Base-by-base conservation (phyloP, 176 grass and related monocot species). In the Carex cristatella region DNA sequence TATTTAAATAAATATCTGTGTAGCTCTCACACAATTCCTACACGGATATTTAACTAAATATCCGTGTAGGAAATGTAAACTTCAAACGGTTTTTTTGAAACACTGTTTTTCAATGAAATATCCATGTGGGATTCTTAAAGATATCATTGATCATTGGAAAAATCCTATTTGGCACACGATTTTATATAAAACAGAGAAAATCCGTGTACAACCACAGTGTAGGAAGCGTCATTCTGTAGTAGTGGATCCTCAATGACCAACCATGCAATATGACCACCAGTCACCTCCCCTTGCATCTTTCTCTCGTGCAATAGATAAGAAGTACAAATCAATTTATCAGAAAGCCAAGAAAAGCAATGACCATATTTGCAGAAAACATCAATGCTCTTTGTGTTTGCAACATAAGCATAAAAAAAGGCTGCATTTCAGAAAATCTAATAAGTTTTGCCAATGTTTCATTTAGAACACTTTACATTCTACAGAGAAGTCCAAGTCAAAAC, bases 181-280 rank as follows among this genome's bases (percentile, higher is more conserved):
- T 23, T 23, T 23, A 23, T 23, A 23, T 23, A 23, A 23, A 23
- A 23, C 23, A 23, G 23, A 23, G 23, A 23, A 23, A 23, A 23
- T 23, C 23, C 23, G 23, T 23, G 23, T 23, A 23, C 23, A 23
- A 23, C 23, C 23, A 23, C 23, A 23, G 23, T 23, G 23, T 23
- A 23, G 0, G 23, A 23, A 23, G 23, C 23, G 23, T 23, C 23
- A 23, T 23, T 23, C 0, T 23, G 23, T 23, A 23, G 23, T 23
- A 23, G 23, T 23, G 23, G 74, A 27, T 94, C 96, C 10, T 99
- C 90, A 16, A 99, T 87, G 2, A 89, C 93, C 81, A 94, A 56
- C 93, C 93, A 99, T 13, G 96, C 84, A 69, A 91, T 87, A 83
- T 99, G 91, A 16, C 88, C 93, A 19, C 91, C 93, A 10, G 94